These are phyloP conservation scores for Castanea crenata DNA, from an alignment of 306 rosid species.

Conservation along the genomic window DNA sequence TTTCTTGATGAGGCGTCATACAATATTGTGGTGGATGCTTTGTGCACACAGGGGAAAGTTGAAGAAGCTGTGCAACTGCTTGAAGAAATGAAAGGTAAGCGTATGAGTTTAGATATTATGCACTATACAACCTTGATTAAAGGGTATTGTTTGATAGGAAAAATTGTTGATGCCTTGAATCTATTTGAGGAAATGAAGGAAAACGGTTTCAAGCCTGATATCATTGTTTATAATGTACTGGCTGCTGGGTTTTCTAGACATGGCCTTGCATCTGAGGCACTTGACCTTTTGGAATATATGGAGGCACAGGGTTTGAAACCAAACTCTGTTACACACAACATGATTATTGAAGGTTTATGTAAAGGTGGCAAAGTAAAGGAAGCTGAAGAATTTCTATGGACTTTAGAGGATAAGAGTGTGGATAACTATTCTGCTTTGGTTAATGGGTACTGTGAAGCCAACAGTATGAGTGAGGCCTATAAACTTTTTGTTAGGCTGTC, in stretches of 20 bases:
- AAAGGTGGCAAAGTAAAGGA: constrained; percentile 53
- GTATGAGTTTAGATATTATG: constrained; percentile 50
- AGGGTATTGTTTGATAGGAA: constrained; percentile 56
- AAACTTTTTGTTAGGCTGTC: constrained; percentile 46
- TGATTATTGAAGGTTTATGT: constrained; percentile 73
- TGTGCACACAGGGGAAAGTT: constrained; percentile 61
- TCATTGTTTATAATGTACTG: constrained; percentile 65
- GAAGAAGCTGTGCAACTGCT: constrained; percentile 58
- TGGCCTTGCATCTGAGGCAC: constrained; percentile 36
- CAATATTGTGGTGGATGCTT: constrained; percentile 61
- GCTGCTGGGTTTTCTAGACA: constrained; percentile 61
- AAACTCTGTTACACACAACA: constrained; percentile 49
- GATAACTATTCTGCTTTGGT: constrained; percentile 67
- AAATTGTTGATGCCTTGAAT: constrained; percentile 33
- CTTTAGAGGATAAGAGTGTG: constrained; percentile 48
- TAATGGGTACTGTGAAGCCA: constrained; percentile 69
- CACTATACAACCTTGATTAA: constrained; percentile 78
- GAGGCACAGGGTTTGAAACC: constrained; percentile 50
- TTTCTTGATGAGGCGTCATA: constrained; percentile 62
- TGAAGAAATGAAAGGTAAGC: constrained; percentile 57
- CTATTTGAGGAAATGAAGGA: constrained; percentile 54
- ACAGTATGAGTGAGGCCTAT: constrained; percentile 39
- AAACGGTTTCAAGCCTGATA: constrained; percentile 64
- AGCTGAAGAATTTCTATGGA: constrained; percentile 50
- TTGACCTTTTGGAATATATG: constrained; percentile 52